Percentiles rank a stretch among this genome's conserved stretches.
Evolutionary conservation across 2,329 filamentous ascomycete genomes (phyloP).

Genomic region (Pseudocercospora eumusae): DNA sequence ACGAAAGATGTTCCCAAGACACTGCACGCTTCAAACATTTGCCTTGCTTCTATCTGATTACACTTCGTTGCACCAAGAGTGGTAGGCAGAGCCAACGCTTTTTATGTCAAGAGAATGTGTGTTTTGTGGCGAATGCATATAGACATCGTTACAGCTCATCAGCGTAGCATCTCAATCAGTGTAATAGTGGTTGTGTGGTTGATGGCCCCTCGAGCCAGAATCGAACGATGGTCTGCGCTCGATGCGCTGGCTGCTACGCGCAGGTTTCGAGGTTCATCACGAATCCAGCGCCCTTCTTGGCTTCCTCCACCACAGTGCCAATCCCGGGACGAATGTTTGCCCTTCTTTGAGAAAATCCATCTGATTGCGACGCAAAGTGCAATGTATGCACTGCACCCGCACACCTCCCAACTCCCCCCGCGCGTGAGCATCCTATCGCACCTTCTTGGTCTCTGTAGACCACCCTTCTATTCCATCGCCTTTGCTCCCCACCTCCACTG

Average conservation of each 20-base stretch:
- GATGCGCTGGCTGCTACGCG: not conserved
- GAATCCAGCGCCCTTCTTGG: not conserved
- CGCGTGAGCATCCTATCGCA: slow-evolving; percentile 54
- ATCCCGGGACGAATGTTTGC: not conserved
- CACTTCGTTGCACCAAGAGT: not conserved
- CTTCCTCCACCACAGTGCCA: not conserved
- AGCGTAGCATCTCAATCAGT: slow-evolving; percentile 1
- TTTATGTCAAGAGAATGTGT: slow-evolving; percentile 2
- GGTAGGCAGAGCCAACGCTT: not conserved
- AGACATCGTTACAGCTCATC: slow-evolving; percentile 12
- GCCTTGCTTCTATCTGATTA: not conserved
- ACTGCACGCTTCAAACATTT: not conserved
- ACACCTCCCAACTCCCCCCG: not conserved
- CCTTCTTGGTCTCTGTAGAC: slow-evolving; percentile 81
- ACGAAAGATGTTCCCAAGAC: too few relatives aligned
- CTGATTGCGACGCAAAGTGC: not conserved
- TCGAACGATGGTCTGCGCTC: slow-evolving; percentile 4
- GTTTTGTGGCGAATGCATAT: slow-evolving; percentile 5
- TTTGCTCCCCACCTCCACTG: slow-evolving; percentile 74
- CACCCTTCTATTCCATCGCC: slow-evolving; percentile 95
- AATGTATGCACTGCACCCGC: not conserved
- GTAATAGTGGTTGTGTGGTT: not conserved
- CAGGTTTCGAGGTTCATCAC: slow-evolving; percentile 1
- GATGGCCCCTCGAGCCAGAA: not conserved
- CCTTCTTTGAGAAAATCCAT: not conserved